Evolutionary conservation across 116 monocot species (phyloP).

Genomic region (Iris pallida): DNA sequence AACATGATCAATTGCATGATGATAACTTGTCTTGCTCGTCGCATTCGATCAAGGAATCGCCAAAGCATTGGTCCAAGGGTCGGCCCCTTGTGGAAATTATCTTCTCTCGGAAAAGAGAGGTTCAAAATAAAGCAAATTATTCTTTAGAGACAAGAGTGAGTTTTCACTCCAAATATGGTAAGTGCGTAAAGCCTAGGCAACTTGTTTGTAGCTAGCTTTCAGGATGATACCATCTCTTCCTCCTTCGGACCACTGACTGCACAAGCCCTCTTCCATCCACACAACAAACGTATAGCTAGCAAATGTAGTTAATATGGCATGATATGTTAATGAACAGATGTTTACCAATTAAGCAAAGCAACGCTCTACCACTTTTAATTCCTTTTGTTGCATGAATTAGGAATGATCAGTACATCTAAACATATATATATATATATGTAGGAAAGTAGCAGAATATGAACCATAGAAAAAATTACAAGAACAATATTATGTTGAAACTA

Average conservation of each 20-base stretch:
- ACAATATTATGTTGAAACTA: neutral
- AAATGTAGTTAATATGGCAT: neutral
- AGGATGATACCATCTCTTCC: neutral
- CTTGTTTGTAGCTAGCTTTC: neutral
- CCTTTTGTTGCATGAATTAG: neutral
- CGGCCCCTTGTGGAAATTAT: too few species aligned
- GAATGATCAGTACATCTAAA: neutral
- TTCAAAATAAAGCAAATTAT: slow-evolving; percentile 6
- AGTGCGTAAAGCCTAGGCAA: neutral
- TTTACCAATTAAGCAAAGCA: neutral
- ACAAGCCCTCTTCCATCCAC: neutral
- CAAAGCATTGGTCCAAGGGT: too few species aligned
- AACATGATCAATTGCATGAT: too few species aligned
- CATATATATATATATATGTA: neutral
- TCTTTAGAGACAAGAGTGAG: neutral
- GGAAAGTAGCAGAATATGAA: neutral
- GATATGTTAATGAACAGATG: neutral
- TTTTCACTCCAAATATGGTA: slow-evolving; percentile 3
- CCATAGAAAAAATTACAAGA: neutral
- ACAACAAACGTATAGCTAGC: too few species aligned
- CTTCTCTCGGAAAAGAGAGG: neutral
- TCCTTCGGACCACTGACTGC: slow-evolving; percentile 2
- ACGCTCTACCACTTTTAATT: neutral
- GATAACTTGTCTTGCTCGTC: too few species aligned
- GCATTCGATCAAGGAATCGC: too few species aligned